Base-by-base conservation (phyloP, 129 eudicot species). In the Daucus carota region DNA sequence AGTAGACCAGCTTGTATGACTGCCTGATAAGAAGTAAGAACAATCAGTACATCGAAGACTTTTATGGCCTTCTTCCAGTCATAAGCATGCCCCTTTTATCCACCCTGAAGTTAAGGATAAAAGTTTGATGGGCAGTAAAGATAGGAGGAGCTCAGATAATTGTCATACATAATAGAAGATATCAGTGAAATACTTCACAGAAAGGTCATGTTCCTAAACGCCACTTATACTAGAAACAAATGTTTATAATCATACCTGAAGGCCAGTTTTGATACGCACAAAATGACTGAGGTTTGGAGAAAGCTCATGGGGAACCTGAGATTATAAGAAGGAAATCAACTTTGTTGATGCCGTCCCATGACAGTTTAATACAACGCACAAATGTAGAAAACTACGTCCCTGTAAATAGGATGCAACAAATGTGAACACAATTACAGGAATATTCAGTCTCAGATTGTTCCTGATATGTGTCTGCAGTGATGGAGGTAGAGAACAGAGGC, bases 1-100 rank as follows among this genome's bases (percentile, higher is more conserved):
- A 93, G 84, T 73, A 93, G 81, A 73, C 98, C 98, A 80, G 84
- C 91, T 87, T 86, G 98, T 75, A 93, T 79, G 67, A 93, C 86
- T 79, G 67, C 70, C 98, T 93, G 84, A 69, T 80, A 79, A 41
- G 68, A 57, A 29, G 47, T 40, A 33, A 36, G 77, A 74, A 62
- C 40, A 66, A 79, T 85, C 26, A 75, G 77, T 68, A 78, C 41
- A 38, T 59, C 31, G 3, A 47, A 28, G 22, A 42, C 17, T 13
- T 71, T 16, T n/a, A 22, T n/a, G 54, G 36, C 16, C 75, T 43
- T 16, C 16, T 28, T 3, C 57, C 16, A 0, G 22, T 26, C 57
- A 43, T 1, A 14, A 71, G 47, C 57, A 71, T 42, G 3, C n/a
- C 4, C 57, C 43, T 11, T 24, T 26, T 41, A 41, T 22, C 73